Base-by-base conservation (phyloP, 495 filamentous ascomycete species). In the Penicillium alfredii region DNA sequence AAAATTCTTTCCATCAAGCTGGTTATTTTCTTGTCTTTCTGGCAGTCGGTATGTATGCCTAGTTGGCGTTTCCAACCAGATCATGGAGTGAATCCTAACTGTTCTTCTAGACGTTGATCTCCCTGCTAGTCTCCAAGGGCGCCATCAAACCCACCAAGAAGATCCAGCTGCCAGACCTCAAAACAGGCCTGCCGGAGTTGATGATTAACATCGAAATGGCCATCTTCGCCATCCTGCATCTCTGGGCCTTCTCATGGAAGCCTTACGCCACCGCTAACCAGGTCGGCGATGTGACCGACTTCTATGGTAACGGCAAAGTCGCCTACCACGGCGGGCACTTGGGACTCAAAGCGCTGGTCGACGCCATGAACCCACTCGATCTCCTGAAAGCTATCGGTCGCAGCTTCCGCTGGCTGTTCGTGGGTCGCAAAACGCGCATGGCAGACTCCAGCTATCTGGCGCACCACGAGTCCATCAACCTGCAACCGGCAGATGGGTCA, bases 21-120 rank as follows among this genome's bases (percentile, higher is more conserved):
- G 23, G 89, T 94, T 45, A 92, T 95, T 57, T 95, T 94, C 70
- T 71, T 95, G 37, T 92, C 84, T 4, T 95, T 94, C 61, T 95
- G 88, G 88, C 89, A 95, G 54, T 76, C 74, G 26, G 72, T 75
- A 55, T 53, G 66, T 38, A 33, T 35, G 16, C 43, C 28, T n/a
- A 10, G 32, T n/a, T n/a, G n/a, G n/a, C n/a, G n/a, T n/a, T n/a
- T n/a, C n/a, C n/a, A n/a, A n/a, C n/a, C n/a, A n/a, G n/a, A n/a
- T n/a, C n/a, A n/a, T n/a, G n/a, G n/a, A n/a, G n/a, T n/a, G n/a
- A n/a, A n/a, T n/a, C n/a, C n/a, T n/a, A n/a, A n/a, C n/a, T n/a
- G n/a, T n/a, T n/a, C n/a, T 16, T 33, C 12, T 38, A 74, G 74
- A 73, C 77, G 35, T 42, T 84, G 33, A 84, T 89, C 47, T 82